Evolutionary conservation across 495 filamentous ascomycete genomes (phyloP), one percentile per base, ranked within the genome.

Genomic region (Paragyromitra xinjiangensis): DNA sequence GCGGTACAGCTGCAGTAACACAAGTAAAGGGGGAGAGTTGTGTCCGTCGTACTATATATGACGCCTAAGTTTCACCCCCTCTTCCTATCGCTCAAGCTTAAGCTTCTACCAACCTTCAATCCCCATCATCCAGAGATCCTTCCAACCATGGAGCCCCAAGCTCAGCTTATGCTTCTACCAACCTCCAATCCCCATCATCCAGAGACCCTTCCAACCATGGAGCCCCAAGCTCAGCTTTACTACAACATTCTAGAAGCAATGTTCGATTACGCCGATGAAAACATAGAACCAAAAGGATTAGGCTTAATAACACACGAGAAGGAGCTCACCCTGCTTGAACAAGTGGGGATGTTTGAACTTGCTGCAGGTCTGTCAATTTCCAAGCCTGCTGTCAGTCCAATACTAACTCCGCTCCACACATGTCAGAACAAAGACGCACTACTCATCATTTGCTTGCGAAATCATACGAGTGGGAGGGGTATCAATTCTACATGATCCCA

Each of bases 201-300:
- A 63, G 16, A 59, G 29, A 34, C 4, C 34, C 58, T 16, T 22
- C 55, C 34, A 22, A 14, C 9, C 8, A 55, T 73, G 14, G 56
- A 71, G 2, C 68, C 68, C 22, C 48, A 56, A 55, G 70, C 61
- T 3, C 48, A 56, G 34, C 34, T 14, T 19, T 44, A 56, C 11
- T 73, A 73, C 62, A 67, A 73, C 34, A 24, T 67, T 44, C 55
- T 73, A 5, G 48, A 40, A 16, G 70, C 70, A 2, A 44, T 73
- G 0, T 73, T 73, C 24, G 70, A 73, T 34, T 64, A 73, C 12
- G 62, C 62, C 6, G 70, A 73, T 73, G 8, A 9, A 14, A 34
- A 66, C 24, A 6, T 73, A 8, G 70, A 66, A 22, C 61, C 70
- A 29, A 73, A 73, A 50, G 70, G 48, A 7, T 2, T 73, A 4